These are phyloP conservation scores for Pythium apleroticum DNA, from an alignment of 352 stramenopile species.

Conservation along the genomic window DNA sequence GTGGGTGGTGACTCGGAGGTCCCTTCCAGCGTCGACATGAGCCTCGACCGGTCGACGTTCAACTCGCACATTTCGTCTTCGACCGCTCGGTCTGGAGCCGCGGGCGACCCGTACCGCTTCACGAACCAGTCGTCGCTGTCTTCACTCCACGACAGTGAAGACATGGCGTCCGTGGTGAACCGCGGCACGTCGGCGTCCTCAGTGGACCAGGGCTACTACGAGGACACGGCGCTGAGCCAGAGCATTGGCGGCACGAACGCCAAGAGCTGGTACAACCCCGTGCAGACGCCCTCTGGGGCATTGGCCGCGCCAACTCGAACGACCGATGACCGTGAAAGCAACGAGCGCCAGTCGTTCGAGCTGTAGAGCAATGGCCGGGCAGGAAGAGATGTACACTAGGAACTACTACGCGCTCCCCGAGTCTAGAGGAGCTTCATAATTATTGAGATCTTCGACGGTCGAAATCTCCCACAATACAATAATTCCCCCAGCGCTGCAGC, in stretches of 20 bases:
- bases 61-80: constrained; percentile 18
- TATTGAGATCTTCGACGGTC: constrained; percentile 8
- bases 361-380: constrained; percentile 39
- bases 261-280: constrained; percentile 56
- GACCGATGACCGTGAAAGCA: constrained; percentile 34
- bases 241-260: constrained; percentile 15
- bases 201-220: constrained; percentile 25
- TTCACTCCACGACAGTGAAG: constrained; percentile 27
- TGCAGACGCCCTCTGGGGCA: constrained; percentile 37
- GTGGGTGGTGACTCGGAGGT: constrained; percentile 6
- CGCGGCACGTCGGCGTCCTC: constrained; percentile 26
- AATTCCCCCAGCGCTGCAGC: no score
- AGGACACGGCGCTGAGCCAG: constrained; percentile 29
- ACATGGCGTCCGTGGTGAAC: constrained; percentile 22
- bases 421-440: constrained; percentile 7
- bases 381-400: constrained; percentile 9
- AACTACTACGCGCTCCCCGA: constrained; percentile 6
- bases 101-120: constrained; percentile 35
- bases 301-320: constrained; percentile 37
- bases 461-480: constrained; percentile 1
- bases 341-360: constrained; percentile 61
- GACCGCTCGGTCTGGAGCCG: not conserved
- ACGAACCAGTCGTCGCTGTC: constrained; percentile 41
- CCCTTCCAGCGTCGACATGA: constrained; percentile 5
- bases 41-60: constrained; percentile 12